These are phyloP conservation scores for Myxozyma nipponensis DNA, from an alignment of 805 yeast genomes.

Conservation along the genomic window DNA sequence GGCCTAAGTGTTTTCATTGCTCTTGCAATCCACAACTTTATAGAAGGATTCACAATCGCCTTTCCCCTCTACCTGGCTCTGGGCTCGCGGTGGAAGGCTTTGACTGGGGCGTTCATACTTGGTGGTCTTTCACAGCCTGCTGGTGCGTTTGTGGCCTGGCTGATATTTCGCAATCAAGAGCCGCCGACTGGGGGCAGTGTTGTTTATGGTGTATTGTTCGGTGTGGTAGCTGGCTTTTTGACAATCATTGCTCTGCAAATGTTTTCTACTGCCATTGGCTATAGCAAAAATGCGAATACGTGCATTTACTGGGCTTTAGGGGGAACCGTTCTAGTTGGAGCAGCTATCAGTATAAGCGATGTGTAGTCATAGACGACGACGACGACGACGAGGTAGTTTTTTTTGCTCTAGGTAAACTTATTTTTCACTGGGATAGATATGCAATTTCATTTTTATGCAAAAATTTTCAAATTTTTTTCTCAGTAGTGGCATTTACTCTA, in stretches of 20 bases:
- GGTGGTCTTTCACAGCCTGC: conserved; percentile 87
- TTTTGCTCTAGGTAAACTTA: too few relatives aligned
- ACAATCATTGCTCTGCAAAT: conserved; percentile 65
- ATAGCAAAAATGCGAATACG: conserved; percentile 16
- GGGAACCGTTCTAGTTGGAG: conserved; percentile 18
- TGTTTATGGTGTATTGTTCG: conserved; percentile 56
- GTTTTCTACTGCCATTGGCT: conserved; percentile 23
- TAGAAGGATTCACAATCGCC: conserved; percentile 93
- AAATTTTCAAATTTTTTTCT: too few relatives aligned
- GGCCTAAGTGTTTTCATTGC: conserved; percentile 83
- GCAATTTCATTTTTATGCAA: too few relatives aligned
- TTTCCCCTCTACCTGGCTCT: conserved; percentile 81
- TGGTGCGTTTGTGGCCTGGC: conserved; percentile 74
- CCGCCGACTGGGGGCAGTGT: conserved; percentile 26
- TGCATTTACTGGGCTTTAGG: conserved; percentile 26
- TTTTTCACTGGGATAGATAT: too few relatives aligned
- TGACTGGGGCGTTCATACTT: conserved; percentile 58
- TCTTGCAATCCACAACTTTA: conserved; percentile 80
- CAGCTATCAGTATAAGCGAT: conserved; percentile 23
- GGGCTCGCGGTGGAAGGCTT: conserved; percentile 56
- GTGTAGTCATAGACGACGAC: too few relatives aligned
- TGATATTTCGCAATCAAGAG: conserved; percentile 39
- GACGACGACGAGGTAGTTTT: too few relatives aligned
- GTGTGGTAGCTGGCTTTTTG: conserved; percentile 70
- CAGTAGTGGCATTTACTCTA: too few relatives aligned